Percentiles rank a stretch among this genome's conserved stretches.
These are phyloP conservation scores for Schizophyllum amplum DNA, from an alignment of 1,284 basidiomycete genomes.

Conservation along the genomic window DNA sequence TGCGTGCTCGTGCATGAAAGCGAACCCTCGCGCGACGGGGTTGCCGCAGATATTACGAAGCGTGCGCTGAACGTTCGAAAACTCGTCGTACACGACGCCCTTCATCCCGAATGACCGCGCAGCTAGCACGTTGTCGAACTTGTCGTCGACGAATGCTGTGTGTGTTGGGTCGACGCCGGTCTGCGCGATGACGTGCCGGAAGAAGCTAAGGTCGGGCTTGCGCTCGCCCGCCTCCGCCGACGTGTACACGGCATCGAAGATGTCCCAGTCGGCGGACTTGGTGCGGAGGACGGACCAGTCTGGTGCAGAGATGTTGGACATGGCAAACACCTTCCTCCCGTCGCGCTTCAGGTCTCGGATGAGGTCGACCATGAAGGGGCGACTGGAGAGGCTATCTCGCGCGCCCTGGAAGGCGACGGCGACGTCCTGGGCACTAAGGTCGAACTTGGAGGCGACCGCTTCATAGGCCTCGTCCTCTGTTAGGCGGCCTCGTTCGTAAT, in stretches of 20 bases:
- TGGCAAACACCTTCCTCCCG: constrained; percentile 38
- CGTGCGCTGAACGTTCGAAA: constrained; percentile 32
- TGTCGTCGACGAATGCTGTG: constrained; percentile 51
- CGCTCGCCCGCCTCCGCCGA: constrained; percentile 42
- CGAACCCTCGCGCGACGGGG: constrained; percentile 32
- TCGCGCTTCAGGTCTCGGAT: constrained; percentile 36
- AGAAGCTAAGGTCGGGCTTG: constrained; percentile 49
- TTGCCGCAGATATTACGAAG: constrained; percentile 40
- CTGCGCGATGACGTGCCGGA: constrained; percentile 36
- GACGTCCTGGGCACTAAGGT: constrained; percentile 30
- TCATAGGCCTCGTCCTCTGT: constrained; percentile 40
- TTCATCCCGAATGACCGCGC: constrained; percentile 48
- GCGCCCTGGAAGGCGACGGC: constrained; percentile 35
- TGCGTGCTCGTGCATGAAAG: constrained; percentile 33
- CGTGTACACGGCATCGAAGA: constrained; percentile 47
- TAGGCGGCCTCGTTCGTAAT: constrained; percentile 44
- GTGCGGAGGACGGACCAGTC: constrained; percentile 39
- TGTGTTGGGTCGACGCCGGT: constrained; percentile 33
- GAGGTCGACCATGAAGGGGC: constrained; percentile 36
- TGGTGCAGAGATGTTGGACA: constrained; percentile 53
- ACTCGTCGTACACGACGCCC: constrained; percentile 42
- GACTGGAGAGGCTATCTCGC: constrained; percentile 35
- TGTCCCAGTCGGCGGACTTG: constrained; percentile 40
- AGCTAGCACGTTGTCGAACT: constrained; percentile 48
- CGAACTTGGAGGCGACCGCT: constrained; percentile 32